Percentiles rank a stretch among this genome's conserved stretches.
These are phyloP conservation scores for Sisymbrium irio DNA, from an alignment of 345 rosid species.

Conservation along the genomic window DNA sequence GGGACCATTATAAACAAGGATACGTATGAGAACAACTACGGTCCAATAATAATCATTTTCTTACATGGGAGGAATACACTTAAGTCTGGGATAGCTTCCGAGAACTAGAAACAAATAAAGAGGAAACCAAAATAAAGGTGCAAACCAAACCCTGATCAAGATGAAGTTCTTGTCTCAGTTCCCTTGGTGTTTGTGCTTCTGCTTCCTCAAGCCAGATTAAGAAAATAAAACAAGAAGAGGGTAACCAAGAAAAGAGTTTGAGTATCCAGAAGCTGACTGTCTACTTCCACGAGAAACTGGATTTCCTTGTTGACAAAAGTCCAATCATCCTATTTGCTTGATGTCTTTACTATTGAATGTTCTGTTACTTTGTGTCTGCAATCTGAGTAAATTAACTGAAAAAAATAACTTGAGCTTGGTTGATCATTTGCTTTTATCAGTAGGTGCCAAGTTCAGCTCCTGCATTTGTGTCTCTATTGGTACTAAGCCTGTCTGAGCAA, in stretches of 20 bases:
- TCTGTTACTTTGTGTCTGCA: constrained; percentile 8
- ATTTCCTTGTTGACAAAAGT: constrained; percentile 17
- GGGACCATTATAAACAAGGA: neutral
- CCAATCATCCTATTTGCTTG: constrained; percentile 21
- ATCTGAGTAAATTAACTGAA: neutral
- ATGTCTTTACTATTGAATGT: constrained; percentile 12
- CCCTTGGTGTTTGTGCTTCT: constrained; percentile 36
- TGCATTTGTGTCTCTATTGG: constrained; percentile 77
- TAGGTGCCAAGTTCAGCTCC: constrained; percentile 62
- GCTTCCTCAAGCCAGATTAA: constrained; percentile 41
- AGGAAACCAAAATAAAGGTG: neutral
- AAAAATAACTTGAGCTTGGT: neutral
- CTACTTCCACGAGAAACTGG: neutral
- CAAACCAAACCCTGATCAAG: constrained; percentile 12
- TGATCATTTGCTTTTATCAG: constrained; percentile 37
- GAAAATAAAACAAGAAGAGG: constrained; percentile 41
- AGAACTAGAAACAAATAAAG: constrained; percentile 15
- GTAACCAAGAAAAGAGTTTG: constrained; percentile 21
- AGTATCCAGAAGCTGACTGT: neutral
- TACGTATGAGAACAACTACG: neutral
- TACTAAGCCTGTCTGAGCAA: constrained; percentile 76
- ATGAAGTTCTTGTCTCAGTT: constrained; percentile 49
- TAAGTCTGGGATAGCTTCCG: constrained; percentile 35
- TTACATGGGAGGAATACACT: constrained; percentile 17
- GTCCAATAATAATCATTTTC: constrained; percentile 30